These are phyloP conservation scores for Teunomyces panamensis DNA, from an alignment of 805 yeast genomes.

Conservation along the genomic window DNA sequence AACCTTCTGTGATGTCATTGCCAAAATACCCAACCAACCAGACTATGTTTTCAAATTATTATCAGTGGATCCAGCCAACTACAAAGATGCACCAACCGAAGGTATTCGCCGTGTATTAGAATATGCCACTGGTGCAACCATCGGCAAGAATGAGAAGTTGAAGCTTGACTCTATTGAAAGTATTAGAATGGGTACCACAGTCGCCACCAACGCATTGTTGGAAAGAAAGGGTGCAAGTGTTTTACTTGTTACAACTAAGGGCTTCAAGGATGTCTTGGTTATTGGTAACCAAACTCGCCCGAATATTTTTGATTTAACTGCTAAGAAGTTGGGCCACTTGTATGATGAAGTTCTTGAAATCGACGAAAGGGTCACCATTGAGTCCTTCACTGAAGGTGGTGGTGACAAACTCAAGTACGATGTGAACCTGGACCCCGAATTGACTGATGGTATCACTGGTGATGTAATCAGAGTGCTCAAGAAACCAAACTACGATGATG, in stretches of 20 bases:
- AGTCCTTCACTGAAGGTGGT: slow-evolving; percentile 71
- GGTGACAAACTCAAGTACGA: slow-evolving; percentile 22
- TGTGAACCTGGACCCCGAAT: slow-evolving; percentile 18
- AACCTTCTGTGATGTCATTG: slow-evolving; percentile 79
- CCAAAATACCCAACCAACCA: slow-evolving; percentile 44
- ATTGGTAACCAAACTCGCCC: slow-evolving; percentile 95
- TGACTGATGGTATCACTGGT: slow-evolving; percentile 36
- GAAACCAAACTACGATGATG: slow-evolving; percentile 24
- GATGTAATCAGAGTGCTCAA: slow-evolving; percentile 31
- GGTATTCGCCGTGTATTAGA: slow-evolving; percentile 82
- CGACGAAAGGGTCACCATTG: slow-evolving; percentile 87
- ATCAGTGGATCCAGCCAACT: slow-evolving; percentile 86
- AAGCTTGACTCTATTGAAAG: slow-evolving; percentile 63
- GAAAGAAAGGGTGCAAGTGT: slow-evolving; percentile 91
- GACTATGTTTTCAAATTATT: slow-evolving; percentile 74
- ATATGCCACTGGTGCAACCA: slow-evolving; percentile 46
- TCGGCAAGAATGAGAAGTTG: slow-evolving; percentile 55
- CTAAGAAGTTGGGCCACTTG: slow-evolving; percentile 65
- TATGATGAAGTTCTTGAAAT: slow-evolving; percentile 78
- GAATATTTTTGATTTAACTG: slow-evolving; percentile 77
- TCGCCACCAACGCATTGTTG: slow-evolving; percentile 90
- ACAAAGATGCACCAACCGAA: slow-evolving; percentile 88
- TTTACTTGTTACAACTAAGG: slow-evolving; percentile 82
- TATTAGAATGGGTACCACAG: slow-evolving; percentile 90
- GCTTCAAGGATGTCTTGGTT: slow-evolving; percentile 75